Evolutionary conservation across 75 land plant species (phyloP).

Genomic region (Azolla pinnata): DNA sequence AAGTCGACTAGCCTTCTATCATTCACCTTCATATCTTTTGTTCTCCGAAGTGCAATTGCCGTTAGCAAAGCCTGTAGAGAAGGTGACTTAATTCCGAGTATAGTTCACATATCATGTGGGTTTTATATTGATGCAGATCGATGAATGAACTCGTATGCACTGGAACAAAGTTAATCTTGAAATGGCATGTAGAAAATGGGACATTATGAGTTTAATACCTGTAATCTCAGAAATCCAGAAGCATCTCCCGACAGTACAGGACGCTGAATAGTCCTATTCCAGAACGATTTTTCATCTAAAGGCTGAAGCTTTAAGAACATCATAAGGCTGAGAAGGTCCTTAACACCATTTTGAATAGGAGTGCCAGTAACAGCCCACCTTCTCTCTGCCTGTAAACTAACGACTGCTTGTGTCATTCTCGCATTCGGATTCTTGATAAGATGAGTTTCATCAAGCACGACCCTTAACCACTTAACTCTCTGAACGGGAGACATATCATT

Average conservation of each 20-base stretch:
- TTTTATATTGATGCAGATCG: too few species aligned
- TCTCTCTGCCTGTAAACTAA: slow-evolving; percentile 48
- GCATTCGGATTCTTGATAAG: slow-evolving; percentile 58
- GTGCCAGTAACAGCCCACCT: slow-evolving; percentile 95
- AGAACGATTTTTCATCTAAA: slow-evolving; percentile 60
- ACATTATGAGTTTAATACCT: too few species aligned
- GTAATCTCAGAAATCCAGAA: slow-evolving; percentile 58
- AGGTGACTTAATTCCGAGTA: background rate
- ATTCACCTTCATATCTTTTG: slow-evolving; percentile 44
- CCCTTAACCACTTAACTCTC: slow-evolving; percentile 61
- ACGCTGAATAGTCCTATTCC: slow-evolving; percentile 62
- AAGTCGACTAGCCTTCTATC: slow-evolving; percentile 50
- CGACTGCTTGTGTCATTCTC: slow-evolving; percentile 54
- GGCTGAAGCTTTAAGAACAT: slow-evolving; percentile 73
- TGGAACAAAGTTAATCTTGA: too few species aligned
- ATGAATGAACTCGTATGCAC: too few species aligned
- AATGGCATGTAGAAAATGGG: too few species aligned
- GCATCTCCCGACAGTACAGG: slow-evolving; percentile 49
- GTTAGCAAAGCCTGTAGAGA: slow-evolving; percentile 55
- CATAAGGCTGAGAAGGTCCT: slow-evolving; percentile 76
- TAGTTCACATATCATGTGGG: background rate
- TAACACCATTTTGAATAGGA: slow-evolving; percentile 75
- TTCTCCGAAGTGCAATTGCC: slow-evolving; percentile 73
- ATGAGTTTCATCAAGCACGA: slow-evolving; percentile 89
- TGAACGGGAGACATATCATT: slow-evolving; percentile 42